Conservation (phyloP, 202 grass and related monocot genomes). For the Bolboschoenoplectus hybrid region DNA sequence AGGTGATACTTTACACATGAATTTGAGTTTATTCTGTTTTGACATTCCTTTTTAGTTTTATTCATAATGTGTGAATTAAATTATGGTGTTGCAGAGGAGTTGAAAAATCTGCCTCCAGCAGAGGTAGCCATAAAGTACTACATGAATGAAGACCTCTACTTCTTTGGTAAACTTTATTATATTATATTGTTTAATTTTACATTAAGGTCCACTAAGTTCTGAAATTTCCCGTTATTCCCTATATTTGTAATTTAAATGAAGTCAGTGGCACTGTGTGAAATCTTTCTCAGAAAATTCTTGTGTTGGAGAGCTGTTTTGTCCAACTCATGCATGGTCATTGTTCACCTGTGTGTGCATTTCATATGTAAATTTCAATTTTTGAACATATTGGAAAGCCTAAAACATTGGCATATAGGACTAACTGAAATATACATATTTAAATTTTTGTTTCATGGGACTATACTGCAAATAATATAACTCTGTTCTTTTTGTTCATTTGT, state of each 20-base stretch:
- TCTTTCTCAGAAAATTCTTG: background rate
- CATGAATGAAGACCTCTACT: slow-evolving; percentile 84
- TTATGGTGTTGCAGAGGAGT: slow-evolving; percentile 66
- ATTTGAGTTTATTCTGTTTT: slow-evolving; percentile 34
- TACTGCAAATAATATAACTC: background rate
- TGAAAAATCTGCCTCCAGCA: slow-evolving; percentile 75
- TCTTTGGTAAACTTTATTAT: slow-evolving; percentile 67
- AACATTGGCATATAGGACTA: slow-evolving; percentile 5
- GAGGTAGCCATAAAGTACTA: slow-evolving; percentile 74
- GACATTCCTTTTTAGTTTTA: slow-evolving; percentile 16
- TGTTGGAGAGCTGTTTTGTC: background rate
- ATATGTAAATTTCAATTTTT: background rate
- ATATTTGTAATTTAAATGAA: background rate
- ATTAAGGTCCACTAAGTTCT: background rate
- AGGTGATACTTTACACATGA: slow-evolving; percentile 48
- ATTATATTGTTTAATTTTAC: slow-evolving; percentile 1
- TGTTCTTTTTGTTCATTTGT: background rate
- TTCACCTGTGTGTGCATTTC: background rate
- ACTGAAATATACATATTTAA: slow-evolving; percentile 5
- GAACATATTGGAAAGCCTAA: background rate
- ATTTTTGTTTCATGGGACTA: slow-evolving; percentile 1
- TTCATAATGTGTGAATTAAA: slow-evolving; percentile 25
- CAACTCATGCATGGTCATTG: background rate
- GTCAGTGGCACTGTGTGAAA: background rate
- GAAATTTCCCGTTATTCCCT: background rate